These are phyloP conservation scores for Allium sativum DNA, from an alignment of 106 monocot genomes.

Conservation along the genomic window DNA sequence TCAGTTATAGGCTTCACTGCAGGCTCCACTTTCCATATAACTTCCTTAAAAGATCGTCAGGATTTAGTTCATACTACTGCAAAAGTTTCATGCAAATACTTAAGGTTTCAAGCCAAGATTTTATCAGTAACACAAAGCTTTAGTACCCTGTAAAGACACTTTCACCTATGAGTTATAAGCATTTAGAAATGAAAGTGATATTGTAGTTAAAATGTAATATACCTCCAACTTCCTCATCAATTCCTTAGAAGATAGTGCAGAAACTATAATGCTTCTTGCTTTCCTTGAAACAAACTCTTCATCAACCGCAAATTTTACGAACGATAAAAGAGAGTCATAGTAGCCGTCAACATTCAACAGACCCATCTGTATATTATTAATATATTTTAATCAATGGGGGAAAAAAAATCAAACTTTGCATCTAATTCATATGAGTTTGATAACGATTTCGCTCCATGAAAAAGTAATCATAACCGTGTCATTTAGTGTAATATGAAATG, in stretches of 20 bases:
- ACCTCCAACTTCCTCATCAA: conserved; percentile 38
- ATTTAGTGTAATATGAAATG: too few relatives aligned
- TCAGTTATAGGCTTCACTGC: conserved; percentile 4
- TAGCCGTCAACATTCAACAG: conserved; percentile 41
- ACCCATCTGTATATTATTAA: conserved; percentile 40
- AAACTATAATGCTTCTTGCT: conserved; percentile 27
- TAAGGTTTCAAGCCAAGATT: background rate
- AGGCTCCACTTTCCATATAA: conserved; percentile 21
- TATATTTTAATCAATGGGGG: too few relatives aligned
- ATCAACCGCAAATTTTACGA: conserved; percentile 31
- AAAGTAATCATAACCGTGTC: too few relatives aligned
- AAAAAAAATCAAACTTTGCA: background rate
- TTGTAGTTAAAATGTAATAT: background rate
- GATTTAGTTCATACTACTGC: conserved; percentile 27
- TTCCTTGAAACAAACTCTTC: conserved; percentile 30
- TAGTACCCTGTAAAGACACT: background rate
- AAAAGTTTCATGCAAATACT: background rate
- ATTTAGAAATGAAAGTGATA: background rate
- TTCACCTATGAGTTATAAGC: too few relatives aligned
- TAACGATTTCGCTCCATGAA: too few relatives aligned
- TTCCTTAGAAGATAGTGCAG: conserved; percentile 29
- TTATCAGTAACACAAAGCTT: background rate
- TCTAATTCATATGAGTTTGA: too few relatives aligned
- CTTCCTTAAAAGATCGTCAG: conserved; percentile 17
- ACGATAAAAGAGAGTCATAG: conserved; percentile 30